Evolutionary conservation across 2,329 filamentous ascomycete species (phyloP), one percentile per base, ranked within the genome.

Genomic region (Pseudogymnoascus verrucosus): DNA sequence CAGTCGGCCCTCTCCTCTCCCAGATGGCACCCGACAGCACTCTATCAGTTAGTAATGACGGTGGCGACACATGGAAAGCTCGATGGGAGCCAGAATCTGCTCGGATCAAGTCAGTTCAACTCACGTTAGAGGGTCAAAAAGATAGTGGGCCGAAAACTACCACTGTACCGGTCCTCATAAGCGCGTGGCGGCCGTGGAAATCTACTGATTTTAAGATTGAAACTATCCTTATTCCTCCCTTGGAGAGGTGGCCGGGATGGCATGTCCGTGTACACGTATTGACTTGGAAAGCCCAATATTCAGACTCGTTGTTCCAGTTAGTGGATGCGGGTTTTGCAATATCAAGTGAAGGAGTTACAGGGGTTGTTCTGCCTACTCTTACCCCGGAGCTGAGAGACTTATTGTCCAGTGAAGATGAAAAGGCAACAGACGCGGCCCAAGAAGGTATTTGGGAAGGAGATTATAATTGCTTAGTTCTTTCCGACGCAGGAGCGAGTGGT

Each of bases 221-320:
- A 59, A 77, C 74, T 0, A 74, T 71, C 11, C 68, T 78, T 11
- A 69, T 77, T 8, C 74, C 76, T 4, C 74, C 75, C 3, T 65
- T 67, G 3, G 66, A 68, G 6, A 66, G 68, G 12, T 73, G 69
- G 65, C 73, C 73, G 19, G 75, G 77, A 62, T 78, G 76, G 76
- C 76, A 78, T 68, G 63, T 77, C 1, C 72, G 75, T 4, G 68
- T 74, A 11, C 76, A 77, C 64, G 69, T 66, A 7, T 71, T 77
- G 3, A 67, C 62, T 11, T 70, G 1, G 66, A 42, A n/a, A 16
- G 31, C 7, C 7, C 54, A 21, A 40, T 21, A 47, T 6, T n/a
- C 39, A 28, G n/a, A 19, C 31, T 26, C 26, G 5, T 23, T 21
- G 4, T 14, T 63, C 14, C 34, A 34, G 19, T 60, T 66, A 8